Evolutionary conservation across 345 rosid genomes (phyloP).

Genomic region (Odontarrhena argentea): DNA sequence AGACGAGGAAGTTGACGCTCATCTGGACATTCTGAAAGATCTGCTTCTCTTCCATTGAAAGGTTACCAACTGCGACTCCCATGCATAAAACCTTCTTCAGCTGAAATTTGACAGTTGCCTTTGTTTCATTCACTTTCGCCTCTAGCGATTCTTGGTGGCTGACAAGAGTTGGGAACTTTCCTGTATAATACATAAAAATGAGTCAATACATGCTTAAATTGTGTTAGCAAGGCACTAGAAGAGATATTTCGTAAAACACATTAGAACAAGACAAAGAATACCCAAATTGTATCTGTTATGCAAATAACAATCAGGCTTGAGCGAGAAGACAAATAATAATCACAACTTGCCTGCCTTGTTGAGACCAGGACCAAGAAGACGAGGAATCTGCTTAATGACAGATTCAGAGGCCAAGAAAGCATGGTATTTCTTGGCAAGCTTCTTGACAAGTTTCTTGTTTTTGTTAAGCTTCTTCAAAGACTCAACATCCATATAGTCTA

Average conservation of each 20-base stretch:
- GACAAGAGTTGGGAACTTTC: constrained; percentile 69
- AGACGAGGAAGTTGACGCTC: constrained; percentile 63
- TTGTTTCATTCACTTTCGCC: constrained; percentile 61
- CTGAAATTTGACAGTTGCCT: constrained; percentile 64
- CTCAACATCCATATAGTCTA: constrained; percentile 66
- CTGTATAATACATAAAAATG: constrained; percentile 34
- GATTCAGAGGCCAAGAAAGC: constrained; percentile 69
- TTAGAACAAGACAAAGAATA: no score
- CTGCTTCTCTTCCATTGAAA: constrained; percentile 66
- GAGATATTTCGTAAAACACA: background rate
- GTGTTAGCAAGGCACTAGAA: background rate
- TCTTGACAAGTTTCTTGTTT: constrained; percentile 68
- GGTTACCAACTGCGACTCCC: constrained; percentile 71
- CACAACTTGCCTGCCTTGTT: constrained; percentile 74
- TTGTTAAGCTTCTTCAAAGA: constrained; percentile 66
- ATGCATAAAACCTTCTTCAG: constrained; percentile 66
- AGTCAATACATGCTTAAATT: background rate
- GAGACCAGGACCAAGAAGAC: constrained; percentile 72
- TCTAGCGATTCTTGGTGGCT: constrained; percentile 61
- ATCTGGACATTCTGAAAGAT: constrained; percentile 70
- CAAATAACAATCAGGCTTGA: background rate
- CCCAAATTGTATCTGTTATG: no score
- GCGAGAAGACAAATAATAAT: background rate
- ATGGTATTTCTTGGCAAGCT: constrained; percentile 71
- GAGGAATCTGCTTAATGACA: constrained; percentile 72